A percentile compares a stretch with the other conserved stretches of the same genome.
phyloP scores from a whole-genome alignment of 805 yeast genomes.

The Pichia membranifaciens region DNA sequence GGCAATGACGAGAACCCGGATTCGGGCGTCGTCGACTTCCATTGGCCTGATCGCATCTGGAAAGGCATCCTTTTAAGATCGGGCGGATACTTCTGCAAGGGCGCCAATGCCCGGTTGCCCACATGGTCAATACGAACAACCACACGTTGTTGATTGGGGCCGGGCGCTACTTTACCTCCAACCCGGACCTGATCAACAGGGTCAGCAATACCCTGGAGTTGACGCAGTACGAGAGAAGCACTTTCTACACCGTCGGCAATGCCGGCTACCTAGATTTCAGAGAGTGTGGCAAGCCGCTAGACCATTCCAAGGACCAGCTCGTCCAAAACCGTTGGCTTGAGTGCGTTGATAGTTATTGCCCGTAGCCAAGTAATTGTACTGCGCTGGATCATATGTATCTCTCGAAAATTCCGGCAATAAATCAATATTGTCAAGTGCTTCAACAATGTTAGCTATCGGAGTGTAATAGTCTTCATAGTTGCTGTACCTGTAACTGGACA shows the following conservation, averaged over 20 bases:
- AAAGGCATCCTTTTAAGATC: conserved; percentile 19
- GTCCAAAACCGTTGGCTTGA: conserved; percentile 1
- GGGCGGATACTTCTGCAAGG: conserved; percentile 24
- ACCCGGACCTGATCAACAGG: conserved; percentile 39
- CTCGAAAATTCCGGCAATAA: too few species aligned
- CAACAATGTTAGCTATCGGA: too few species aligned
- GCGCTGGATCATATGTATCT: too few species aligned
- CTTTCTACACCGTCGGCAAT: conserved; percentile 30
- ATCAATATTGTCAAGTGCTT: too few species aligned
- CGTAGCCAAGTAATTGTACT: too few species aligned
- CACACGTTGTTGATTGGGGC: conserved; percentile 41
- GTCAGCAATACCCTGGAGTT: conserved; percentile 32
- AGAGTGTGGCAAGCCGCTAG: conserved; percentile 13
- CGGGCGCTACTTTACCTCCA: conserved; percentile 37
- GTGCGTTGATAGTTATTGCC: too few species aligned
- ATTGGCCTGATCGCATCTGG: conserved; percentile 19
- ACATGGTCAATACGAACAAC: conserved; percentile 25
- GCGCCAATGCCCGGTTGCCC: conserved; percentile 15
- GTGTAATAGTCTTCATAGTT: too few species aligned
- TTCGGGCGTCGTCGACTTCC: conserved; percentile 8
- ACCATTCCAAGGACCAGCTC: conserved; percentile 11
- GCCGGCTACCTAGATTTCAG: conserved; percentile 14
- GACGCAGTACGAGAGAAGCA: conserved; percentile 34
- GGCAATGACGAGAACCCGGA: conserved; percentile 27
- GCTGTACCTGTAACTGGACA: too few species aligned